Evolutionary conservation across 2,329 filamentous ascomycete genomes (phyloP).

Genomic region (Trichoderma lentiforme): DNA sequence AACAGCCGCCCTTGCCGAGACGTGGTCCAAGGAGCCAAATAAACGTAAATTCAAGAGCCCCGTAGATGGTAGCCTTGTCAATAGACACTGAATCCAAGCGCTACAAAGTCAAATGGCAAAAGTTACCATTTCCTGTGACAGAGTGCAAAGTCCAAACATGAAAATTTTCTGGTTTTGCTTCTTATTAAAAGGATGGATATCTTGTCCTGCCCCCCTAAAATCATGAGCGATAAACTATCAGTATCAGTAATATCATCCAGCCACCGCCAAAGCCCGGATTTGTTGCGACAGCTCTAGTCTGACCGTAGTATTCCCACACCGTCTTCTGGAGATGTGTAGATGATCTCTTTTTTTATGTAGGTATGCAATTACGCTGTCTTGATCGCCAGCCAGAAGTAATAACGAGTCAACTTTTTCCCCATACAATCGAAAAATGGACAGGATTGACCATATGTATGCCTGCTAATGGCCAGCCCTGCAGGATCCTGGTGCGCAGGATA

Average conservation of each 20-base stretch:
- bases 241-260: slow-evolving; percentile 14
- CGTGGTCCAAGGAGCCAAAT: slow-evolving; percentile 61
- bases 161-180: neutral
- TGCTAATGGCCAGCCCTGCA: neutral
- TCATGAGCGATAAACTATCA: neutral
- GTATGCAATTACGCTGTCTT: neutral
- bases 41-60: slow-evolving; percentile 50
- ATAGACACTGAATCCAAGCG: slow-evolving; percentile 31
- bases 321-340: neutral
- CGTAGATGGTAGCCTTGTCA: slow-evolving; percentile 52
- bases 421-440: neutral
- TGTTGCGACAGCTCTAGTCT: neutral
- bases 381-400: neutral
- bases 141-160: neutral
- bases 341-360: neutral
- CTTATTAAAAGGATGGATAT: slow-evolving; percentile 13
- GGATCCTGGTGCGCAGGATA: neutral
- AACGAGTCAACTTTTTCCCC: neutral
- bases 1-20: slow-evolving; percentile 72
- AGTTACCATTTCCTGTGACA: neutral
- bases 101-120: slow-evolving; percentile 9
- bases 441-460: neutral
- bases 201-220: neutral
- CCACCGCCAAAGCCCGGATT: neutral
- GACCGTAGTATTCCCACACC: neutral